Conservation (phyloP, 225 moss, liverwort and hornwort genomes). For the Thuidium tamariscinum region DNA sequence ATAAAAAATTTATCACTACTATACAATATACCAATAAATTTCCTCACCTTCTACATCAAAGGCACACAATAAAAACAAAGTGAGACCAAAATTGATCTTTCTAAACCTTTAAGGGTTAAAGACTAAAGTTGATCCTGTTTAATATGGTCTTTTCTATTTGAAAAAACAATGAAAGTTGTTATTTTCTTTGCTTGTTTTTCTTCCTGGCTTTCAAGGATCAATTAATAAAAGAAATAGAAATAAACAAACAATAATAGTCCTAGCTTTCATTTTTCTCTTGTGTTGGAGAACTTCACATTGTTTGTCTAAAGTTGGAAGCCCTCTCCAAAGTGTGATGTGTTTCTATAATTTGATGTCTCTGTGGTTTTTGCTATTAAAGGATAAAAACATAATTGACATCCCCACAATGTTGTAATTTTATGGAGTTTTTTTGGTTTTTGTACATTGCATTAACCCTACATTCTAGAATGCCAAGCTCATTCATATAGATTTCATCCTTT, state of each 20-base stretch:
- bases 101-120: not conserved
- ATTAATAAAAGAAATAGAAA: not conserved
- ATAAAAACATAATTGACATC: not conserved
- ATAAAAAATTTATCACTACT: not conserved
- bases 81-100: not conserved
- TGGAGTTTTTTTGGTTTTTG: not conserved
- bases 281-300: not conserved
- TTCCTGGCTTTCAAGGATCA: too few relatives aligned
- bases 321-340: not conserved
- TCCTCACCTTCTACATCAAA: not conserved
- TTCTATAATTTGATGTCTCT: not conserved
- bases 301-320: not conserved
- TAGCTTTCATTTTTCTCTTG: not conserved
- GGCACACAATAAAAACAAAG: not conserved
- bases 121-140: accelerated
- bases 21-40: not conserved
- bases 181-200: not conserved
- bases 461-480: too few relatives aligned
- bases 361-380: too few relatives aligned
- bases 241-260: not conserved
- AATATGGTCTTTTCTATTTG: not conserved
- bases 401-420: not conserved
- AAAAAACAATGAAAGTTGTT: too few relatives aligned
- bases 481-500: too few relatives aligned
- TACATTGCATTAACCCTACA: not conserved